Base-by-base conservation (phyloP, 139 green algal genomes). In the Chlorella sp. region DNA sequence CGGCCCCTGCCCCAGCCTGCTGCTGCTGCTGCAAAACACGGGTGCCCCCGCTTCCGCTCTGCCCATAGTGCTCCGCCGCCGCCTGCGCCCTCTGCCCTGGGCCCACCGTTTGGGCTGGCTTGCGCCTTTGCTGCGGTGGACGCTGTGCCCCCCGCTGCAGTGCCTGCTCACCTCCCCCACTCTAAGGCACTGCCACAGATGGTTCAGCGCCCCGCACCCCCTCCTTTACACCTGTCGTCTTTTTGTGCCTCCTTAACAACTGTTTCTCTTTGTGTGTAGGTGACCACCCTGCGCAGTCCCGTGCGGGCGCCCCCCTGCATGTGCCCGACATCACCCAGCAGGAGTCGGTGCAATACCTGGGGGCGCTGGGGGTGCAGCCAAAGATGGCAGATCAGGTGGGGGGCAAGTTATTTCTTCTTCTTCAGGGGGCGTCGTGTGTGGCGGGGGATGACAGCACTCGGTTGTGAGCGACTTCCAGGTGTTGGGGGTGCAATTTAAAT, bases 281-380 rank as follows among this genome's bases (percentile, higher is more conserved):
- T 0, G 84, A 88, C 30, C 84, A 88, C 68, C 84, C 84, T 7
- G 84, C 71, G 39, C 88, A 86, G 84, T 91, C 61, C 18, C 84
- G 42, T 3, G 60, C 88, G 0, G 53, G 22, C 0, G 57, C 81
- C n/a, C 57, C 57, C 30, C 83, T 91, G 37, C 78, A 40, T 1
- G 77, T 92, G 39, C 86, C 37, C 37, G 76, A 92, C 75, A 57
- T 90, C 87, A 64, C 30, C 9, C 37, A 34, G 26, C 42, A 90
- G 12, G 90, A 92, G 87, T 60, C 75, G 5, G 26, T 86, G 30
- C 30, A 75, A 22, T 86, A 90, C 39, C 66, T 92, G 57, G 19
- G 28, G 19, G 26, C 83, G 21, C 57, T 91, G 60, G 90, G 90
- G 18, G 81, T 90, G 68, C 15, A 73, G 32, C 28, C 14, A 34